Conservation (phyloP, 2,329 filamentous ascomycete species). For the Furcasterigmium furcatum region DNA sequence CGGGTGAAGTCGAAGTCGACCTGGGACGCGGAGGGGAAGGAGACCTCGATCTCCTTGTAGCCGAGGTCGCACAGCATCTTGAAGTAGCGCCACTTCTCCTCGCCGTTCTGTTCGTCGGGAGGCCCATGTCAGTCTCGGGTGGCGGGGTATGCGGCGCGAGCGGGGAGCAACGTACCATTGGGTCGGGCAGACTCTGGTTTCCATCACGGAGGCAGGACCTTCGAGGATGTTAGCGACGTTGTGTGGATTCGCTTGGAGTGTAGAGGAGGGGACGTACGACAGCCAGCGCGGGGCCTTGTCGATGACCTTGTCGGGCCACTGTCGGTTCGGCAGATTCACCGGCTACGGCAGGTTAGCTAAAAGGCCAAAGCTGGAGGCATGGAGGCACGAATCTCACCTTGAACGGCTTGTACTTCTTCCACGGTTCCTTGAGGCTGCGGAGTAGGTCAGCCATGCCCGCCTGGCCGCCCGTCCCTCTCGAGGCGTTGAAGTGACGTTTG, state of each 20-base stretch:
- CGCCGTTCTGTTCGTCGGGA: conserved; percentile 64
- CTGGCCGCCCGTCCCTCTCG: too few relatives aligned
- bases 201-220: conserved; percentile 67
- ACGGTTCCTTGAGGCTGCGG: conserved; percentile 11
- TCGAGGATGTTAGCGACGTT: conserved; percentile 1
- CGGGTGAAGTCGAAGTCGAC: conserved; percentile 96
- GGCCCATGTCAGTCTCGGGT: conserved; percentile 5
- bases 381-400: conserved; percentile 4
- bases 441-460: conserved; percentile 1
- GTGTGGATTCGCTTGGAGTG: background rate
- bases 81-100: conserved; percentile 95
- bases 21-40: conserved; percentile 90
- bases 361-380: background rate
- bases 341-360: conserved; percentile 29
- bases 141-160: background rate
- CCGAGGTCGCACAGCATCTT: conserved; percentile 88
- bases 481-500: background rate
- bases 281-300: conserved; percentile 89
- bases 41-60: conserved; percentile 97
- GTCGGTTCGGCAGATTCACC: conserved; percentile 63
- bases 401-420: conserved; percentile 16
- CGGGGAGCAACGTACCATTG: conserved; percentile 64
- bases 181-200: conserved; percentile 89
- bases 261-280: conserved; percentile 34
- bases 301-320: conserved; percentile 83